These are phyloP conservation scores for Avena eriantha DNA, from an alignment of 176 grass and related monocot genomes.

Conservation along the genomic window DNA sequence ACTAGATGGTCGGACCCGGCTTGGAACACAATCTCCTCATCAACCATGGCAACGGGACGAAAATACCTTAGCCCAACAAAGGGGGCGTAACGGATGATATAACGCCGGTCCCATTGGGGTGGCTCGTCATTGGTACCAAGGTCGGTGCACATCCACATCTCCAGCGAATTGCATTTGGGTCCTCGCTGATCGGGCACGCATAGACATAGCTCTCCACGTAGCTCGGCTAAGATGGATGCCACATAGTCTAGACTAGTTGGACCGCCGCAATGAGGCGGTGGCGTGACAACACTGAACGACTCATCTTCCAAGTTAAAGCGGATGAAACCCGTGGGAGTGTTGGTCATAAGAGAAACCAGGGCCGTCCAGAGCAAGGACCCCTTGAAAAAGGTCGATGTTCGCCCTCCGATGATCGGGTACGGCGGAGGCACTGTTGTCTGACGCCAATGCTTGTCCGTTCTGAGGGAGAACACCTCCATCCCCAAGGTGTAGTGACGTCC, in stretches of 20 bases:
- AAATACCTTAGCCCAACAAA: too few relatives aligned
- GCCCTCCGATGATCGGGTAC: background rate
- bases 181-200: background rate
- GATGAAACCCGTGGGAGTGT: background rate
- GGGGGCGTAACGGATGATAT: too few relatives aligned
- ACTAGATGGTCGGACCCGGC: too few relatives aligned
- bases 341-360: background rate
- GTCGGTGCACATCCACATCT: background rate
- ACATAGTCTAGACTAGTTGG: background rate
- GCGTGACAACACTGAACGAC: background rate
- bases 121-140: too few relatives aligned
- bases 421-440: background rate
- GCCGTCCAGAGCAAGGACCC: background rate
- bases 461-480: background rate
- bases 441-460: background rate
- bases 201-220: background rate
- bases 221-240: background rate
- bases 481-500: background rate
- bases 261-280: background rate
- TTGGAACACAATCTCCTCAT: too few relatives aligned
- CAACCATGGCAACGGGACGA: too few relatives aligned
- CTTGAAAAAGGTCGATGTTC: background rate
- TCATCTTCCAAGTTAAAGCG: background rate
- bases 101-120: too few relatives aligned
- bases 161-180: background rate